Evolutionary conservation across 164 flowering plant species (phyloP).

Genomic region (Vitis labrusca): DNA sequence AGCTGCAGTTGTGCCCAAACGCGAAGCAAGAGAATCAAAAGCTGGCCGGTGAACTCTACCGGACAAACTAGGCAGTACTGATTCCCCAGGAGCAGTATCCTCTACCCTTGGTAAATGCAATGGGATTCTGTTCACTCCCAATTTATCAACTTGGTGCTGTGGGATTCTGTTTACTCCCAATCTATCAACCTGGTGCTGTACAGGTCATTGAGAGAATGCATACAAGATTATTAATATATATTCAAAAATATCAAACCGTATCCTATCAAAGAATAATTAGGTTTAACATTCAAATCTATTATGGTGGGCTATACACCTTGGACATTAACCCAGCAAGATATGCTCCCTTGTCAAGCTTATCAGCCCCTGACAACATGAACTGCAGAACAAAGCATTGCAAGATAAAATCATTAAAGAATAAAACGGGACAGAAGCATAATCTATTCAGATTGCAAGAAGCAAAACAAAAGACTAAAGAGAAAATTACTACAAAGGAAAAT

Average conservation of each 20-base stretch:
- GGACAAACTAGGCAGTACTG: conserved; percentile 15
- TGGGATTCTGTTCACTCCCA: conserved; percentile 9
- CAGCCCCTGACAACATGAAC: conserved; percentile 42
- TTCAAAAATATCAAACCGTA: too few species aligned
- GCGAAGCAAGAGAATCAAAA: conserved; percentile 16
- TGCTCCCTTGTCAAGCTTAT: conserved; percentile 30
- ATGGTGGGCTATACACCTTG: conserved; percentile 18
- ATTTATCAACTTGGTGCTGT: conserved; percentile 1
- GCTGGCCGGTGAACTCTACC: conserved; percentile 6
- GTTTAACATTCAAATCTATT: not conserved
- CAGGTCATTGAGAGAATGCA: not conserved
- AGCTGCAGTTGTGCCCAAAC: conserved; percentile 6
- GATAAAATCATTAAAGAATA: not conserved
- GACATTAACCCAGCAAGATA: conserved; percentile 34
- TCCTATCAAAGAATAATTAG: not conserved
- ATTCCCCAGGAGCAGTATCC: conserved; percentile 7
- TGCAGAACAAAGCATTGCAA: conserved; percentile 9
- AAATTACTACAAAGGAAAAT: not conserved
- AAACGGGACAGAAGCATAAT: not conserved
- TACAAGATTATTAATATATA: too few species aligned
- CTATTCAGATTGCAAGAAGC: not conserved
- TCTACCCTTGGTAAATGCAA: conserved; percentile 9
- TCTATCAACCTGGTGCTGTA: conserved; percentile 21
- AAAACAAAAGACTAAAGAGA: not conserved
- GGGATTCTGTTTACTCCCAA: too few species aligned